Evolutionary conservation across 2,329 filamentous ascomycete genomes (phyloP).

Genomic region (Setomelanomma holmii): DNA sequence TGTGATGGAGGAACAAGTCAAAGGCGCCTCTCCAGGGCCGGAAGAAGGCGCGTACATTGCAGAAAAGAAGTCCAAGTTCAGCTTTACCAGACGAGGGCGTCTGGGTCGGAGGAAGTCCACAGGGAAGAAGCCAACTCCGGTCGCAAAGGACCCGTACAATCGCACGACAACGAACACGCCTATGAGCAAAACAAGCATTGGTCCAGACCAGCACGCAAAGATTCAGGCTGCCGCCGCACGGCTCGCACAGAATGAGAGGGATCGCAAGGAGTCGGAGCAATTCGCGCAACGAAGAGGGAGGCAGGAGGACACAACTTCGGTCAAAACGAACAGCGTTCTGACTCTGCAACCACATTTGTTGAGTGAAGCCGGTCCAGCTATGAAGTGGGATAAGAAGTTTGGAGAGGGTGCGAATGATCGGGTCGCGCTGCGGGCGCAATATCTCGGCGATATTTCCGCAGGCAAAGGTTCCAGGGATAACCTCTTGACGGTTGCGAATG

Average conservation of each 20-base stretch:
- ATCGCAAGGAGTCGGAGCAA: constrained; percentile 60
- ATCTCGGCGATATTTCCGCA: constrained; percentile 75
- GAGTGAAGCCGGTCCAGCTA: constrained; percentile 86
- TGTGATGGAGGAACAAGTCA: constrained; percentile 94
- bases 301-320: constrained; percentile 60
- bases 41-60: constrained; percentile 88
- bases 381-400: constrained; percentile 97
- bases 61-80: constrained; percentile 94
- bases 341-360: constrained; percentile 85
- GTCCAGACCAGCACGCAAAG: constrained; percentile 87
- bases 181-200: constrained; percentile 82
- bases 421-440: constrained; percentile 82
- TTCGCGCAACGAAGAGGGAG: constrained; percentile 63
- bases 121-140: constrained; percentile 50
- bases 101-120: constrained; percentile 62
- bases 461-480: constrained; percentile 69
- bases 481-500: constrained; percentile 44
- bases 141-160: constrained; percentile 61
- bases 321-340: constrained; percentile 87
- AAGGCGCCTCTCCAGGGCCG: constrained; percentile 85
- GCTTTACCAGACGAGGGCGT: constrained; percentile 76
- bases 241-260: constrained; percentile 73
- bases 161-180: constrained; percentile 58
- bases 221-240: constrained; percentile 91
- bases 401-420: constrained; percentile 92